Evolutionary conservation across 495 filamentous ascomycete genomes (phyloP), one percentile per base, ranked within the genome.

Genomic region (Talaromyces borbonicus): DNA sequence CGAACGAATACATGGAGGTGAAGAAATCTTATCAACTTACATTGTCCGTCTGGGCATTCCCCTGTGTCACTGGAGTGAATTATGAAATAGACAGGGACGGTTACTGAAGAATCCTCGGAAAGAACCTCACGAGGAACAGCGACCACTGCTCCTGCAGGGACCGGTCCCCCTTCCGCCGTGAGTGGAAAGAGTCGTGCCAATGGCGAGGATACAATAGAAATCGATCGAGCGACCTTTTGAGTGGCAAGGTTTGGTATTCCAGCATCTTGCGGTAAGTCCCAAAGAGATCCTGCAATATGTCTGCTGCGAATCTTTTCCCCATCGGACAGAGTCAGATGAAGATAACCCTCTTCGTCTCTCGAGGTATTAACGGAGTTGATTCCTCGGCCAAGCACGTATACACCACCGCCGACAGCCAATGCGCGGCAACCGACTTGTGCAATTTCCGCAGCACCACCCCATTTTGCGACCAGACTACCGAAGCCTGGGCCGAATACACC

Each of bases 361-460:
- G 29, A 14, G n/a, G 49, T 20, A 16, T 59, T 50, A 19, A 73
- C 49, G 1, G 52, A 57, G 44, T 68, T 59, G 39, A 90, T 67
- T 0, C 79, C 79, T 20, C 79, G 80, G 30, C 77, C 79, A 16
- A 97, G 80, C 47, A 95, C 85, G 65, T 96, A 96, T 4, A 93
- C 76, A 14, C 80, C 87, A 24, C 92, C 93, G 3, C 93, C 90
- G 6, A 98, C 90, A 4, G 92, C 92, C 43, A 83, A 81, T 27
- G 92, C 88, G 48, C 92, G 85, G 54, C 92, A 97, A 9, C 81
- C 86, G 8, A 96, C 87, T 57, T 98, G 92, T 15, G 87, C 75
- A 49, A 97, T 80, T 63, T 98, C 92, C n/a, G 88, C 83, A 8
- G 80, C 72, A 48, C 93, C 89, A 16, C 92, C 92, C 81, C 90